Evolutionary conservation across 768 basidiomycete genomes (phyloP).

Genomic region (Cystobasidium ongulense): DNA sequence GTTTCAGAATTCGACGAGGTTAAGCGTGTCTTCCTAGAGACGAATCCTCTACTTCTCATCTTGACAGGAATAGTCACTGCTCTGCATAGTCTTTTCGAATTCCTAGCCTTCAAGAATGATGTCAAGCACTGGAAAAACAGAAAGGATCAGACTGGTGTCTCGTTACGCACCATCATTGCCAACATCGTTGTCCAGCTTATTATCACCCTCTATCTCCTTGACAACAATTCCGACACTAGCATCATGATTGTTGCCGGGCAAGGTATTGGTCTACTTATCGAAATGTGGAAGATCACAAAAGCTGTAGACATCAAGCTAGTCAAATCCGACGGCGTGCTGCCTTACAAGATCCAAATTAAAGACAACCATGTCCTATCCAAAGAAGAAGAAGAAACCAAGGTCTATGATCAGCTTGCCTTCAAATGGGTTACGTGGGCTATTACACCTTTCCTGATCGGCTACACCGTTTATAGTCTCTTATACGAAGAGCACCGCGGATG

Average conservation of each 20-base stretch:
- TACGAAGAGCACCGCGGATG: conserved; percentile 61
- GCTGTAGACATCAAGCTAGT: conserved; percentile 77
- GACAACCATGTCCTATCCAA: conserved; percentile 96
- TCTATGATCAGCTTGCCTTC: conserved; percentile 90
- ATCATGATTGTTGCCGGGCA: conserved; percentile 80
- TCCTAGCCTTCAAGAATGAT: conserved; percentile 35
- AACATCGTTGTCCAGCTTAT: conserved; percentile 62
- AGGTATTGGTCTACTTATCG: conserved; percentile 47
- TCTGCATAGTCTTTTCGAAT: conserved; percentile 81
- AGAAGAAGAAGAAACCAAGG: conserved; percentile 95
- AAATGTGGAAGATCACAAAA: conserved; percentile 77
- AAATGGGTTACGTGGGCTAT: conserved; percentile 85
- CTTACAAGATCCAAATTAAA: conserved; percentile 72
- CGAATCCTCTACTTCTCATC: conserved; percentile 67
- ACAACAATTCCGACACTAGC: conserved; percentile 83
- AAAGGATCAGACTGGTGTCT: conserved; percentile 84
- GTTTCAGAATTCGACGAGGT: conserved; percentile 79
- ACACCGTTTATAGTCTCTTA: conserved; percentile 44
- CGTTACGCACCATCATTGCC: conserved; percentile 73
- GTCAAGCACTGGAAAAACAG: conserved; percentile 78
- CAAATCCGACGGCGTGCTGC: conserved; percentile 57
- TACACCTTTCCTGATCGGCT: conserved; percentile 56
- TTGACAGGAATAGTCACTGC: conserved; percentile 76
- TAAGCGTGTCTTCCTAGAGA: conserved; percentile 74
- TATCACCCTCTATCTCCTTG: conserved; percentile 58